phyloP scores from a whole-genome alignment of 2,329 filamentous ascomycete genomes.

The Calonectria honghensis region DNA sequence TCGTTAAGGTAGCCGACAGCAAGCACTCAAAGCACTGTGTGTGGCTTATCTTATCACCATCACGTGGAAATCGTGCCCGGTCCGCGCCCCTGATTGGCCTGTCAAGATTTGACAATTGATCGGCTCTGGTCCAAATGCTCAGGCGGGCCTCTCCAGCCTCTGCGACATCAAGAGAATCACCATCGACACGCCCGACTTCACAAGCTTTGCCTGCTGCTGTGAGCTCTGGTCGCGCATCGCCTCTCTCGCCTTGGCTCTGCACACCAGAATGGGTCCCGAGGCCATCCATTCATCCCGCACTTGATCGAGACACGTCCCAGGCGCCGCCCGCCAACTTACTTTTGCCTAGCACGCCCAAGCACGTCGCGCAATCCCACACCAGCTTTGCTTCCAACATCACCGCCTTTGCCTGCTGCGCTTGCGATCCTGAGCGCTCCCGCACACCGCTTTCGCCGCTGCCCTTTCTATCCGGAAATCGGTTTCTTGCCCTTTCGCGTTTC shows the following conservation, averaged over 20 bases:
- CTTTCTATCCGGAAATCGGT: background rate
- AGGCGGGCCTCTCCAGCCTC: slow-evolving; percentile 45
- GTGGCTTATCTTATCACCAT: slow-evolving; percentile 49
- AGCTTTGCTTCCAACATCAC: slow-evolving; percentile 26
- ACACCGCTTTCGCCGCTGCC: background rate
- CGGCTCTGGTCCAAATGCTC: slow-evolving; percentile 49
- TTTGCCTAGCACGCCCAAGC: slow-evolving; percentile 27
- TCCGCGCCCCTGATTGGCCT: slow-evolving; percentile 44
- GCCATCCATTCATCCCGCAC: slow-evolving; percentile 35
- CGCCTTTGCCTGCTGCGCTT: background rate
- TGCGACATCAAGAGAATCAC: slow-evolving; percentile 49
- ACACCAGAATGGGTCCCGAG: slow-evolving; percentile 47
- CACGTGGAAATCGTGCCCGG: slow-evolving; percentile 47
- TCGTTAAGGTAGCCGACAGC: background rate
- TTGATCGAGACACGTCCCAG: slow-evolving; percentile 44
- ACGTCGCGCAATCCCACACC: slow-evolving; percentile 34
- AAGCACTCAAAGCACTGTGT: slow-evolving; percentile 16
- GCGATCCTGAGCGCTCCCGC: slow-evolving; percentile 13
- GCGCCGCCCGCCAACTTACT: slow-evolving; percentile 20
- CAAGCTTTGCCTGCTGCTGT: slow-evolving; percentile 38
- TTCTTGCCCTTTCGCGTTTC: slow-evolving; percentile 2
- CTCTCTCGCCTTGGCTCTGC: slow-evolving; percentile 13
- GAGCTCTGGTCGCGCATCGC: slow-evolving; percentile 40
- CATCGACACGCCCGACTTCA: slow-evolving; percentile 36
- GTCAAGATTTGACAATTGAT: slow-evolving; percentile 51